phyloP scores from a whole-genome alignment of 1,284 basidiomycete genomes.

The Malassezia restricta region DNA sequence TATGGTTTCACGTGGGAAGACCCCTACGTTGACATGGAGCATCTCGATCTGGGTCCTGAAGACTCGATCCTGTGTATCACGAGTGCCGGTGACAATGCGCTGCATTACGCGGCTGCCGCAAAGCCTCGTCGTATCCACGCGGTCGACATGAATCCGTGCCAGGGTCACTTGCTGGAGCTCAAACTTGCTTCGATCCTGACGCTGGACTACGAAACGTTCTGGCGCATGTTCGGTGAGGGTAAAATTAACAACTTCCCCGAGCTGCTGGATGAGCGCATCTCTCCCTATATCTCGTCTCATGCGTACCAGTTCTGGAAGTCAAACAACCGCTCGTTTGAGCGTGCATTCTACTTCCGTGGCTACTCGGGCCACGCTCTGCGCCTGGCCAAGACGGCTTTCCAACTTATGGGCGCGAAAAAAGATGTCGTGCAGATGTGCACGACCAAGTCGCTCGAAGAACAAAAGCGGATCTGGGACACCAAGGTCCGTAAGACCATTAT shows the following conservation, averaged over 20 bases:
- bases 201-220: conserved; percentile 60
- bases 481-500: conserved; percentile 58
- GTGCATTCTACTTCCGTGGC: conserved; percentile 62
- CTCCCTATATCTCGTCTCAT: conserved; percentile 61
- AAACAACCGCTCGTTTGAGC: conserved; percentile 57
- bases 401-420: conserved; percentile 54
- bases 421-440: conserved; percentile 56
- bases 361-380: conserved; percentile 57
- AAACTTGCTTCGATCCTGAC: conserved; percentile 59
- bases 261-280: conserved; percentile 58
- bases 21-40: conserved; percentile 62
- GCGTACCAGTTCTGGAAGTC: conserved; percentile 68
- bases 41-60: conserved; percentile 55
- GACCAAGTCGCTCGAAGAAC: conserved; percentile 55
- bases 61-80: conserved; percentile 68
- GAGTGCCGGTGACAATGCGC: conserved; percentile 66
- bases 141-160: conserved; percentile 59
- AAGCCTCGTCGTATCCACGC: conserved; percentile 56
- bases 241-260: conserved; percentile 56
- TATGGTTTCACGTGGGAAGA: conserved; percentile 71
- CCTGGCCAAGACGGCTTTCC: conserved; percentile 56
- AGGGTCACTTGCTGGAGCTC: conserved; percentile 67
- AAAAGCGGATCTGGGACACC: conserved; percentile 57
- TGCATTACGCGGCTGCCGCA: conserved; percentile 65
- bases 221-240: conserved; percentile 62